phyloP scores from a whole-genome alignment of 768 basidiomycete genomes.

The Trametopsis cervina region DNA sequence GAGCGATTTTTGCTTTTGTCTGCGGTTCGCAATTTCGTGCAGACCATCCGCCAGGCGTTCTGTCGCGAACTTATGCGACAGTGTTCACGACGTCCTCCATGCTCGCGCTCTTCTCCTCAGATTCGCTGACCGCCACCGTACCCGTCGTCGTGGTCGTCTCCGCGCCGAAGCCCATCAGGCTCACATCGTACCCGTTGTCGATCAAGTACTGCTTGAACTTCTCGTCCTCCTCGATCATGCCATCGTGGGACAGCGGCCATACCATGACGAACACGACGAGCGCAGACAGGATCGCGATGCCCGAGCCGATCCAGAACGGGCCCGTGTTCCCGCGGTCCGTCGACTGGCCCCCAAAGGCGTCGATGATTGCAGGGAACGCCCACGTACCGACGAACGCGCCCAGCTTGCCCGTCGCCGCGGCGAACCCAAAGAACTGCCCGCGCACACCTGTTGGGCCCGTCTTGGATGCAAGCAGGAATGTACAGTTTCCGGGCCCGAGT shows the following conservation, averaged over 20 bases:
- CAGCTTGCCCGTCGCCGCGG: conserved; percentile 81
- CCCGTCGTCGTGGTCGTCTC: background rate
- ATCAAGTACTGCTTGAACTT: conserved; percentile 82
- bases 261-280: conserved; percentile 67
- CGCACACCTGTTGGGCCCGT: conserved; percentile 79
- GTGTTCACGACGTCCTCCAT: conserved; percentile 6
- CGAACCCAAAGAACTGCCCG: conserved; percentile 80
- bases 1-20: no score
- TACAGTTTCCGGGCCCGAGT: conserved; percentile 80
- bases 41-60: no score
- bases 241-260: conserved; percentile 65
- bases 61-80: no score
- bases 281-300: conserved; percentile 76
- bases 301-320: conserved; percentile 85
- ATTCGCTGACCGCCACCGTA: no score
- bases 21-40: no score
- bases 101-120: conserved; percentile 3
- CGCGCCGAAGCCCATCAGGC: conserved; percentile 66
- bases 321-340: conserved; percentile 61
- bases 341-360: conserved; percentile 51
- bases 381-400: conserved; percentile 82
- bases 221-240: conserved; percentile 73
- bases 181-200: conserved; percentile 71
- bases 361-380: conserved; percentile 63
- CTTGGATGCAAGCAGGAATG: conserved; percentile 83